Base-by-base conservation (phyloP, 805 yeast species). In the Pichia exigua region DNA sequence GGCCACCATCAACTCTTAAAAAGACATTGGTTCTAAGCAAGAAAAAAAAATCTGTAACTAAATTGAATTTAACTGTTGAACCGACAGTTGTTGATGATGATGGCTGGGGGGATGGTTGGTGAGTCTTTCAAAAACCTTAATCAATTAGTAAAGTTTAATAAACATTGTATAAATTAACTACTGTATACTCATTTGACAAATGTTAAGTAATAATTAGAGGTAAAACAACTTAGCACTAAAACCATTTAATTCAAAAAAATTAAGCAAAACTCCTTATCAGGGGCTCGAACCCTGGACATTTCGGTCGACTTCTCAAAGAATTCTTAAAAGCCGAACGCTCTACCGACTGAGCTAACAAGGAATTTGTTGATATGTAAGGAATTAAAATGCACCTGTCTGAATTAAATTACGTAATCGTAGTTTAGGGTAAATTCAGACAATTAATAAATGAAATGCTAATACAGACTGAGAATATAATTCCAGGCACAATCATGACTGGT, bases 261-360 rank as follows among this genome's bases (percentile, higher is more conserved):
- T 27, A 7, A 9, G 30, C n/a, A n/a, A 35, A 35, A 52, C 78
- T 74, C 78, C 78, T 71, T 65, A 73, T 72, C 77, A 73, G 79
- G 79, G 79, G 79, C 79, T 75, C 77, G 79, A 75, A 75, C 79
- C 79, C 79, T 73, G 77, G 79, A 75, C 79, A 73, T 74, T 75
- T 75, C 77, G 78, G 77, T 74, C 66, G 67, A 64, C 71, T 67
- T 62, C 55, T 59, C 60, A 54, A 56, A 43, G 54, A 52, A 55
- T 57, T 64, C 73, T 64, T 76, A 76, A 76, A 76, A 77, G 82
- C 80, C 81, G 81, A 77, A 76, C 81, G 81, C 81, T 77, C 81
- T 75, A 77, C 81, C 82, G 77, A 77, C 81, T 77, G 82, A 77
- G 81, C 82, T 78, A 78, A 70, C 68, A 61, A 43, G 56, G 56